A percentile compares a stretch with the other conserved stretches of the same genome.
Conservation (phyloP, 2,329 filamentous ascomycete genomes). For the Hypoxylon sp. region DNA sequence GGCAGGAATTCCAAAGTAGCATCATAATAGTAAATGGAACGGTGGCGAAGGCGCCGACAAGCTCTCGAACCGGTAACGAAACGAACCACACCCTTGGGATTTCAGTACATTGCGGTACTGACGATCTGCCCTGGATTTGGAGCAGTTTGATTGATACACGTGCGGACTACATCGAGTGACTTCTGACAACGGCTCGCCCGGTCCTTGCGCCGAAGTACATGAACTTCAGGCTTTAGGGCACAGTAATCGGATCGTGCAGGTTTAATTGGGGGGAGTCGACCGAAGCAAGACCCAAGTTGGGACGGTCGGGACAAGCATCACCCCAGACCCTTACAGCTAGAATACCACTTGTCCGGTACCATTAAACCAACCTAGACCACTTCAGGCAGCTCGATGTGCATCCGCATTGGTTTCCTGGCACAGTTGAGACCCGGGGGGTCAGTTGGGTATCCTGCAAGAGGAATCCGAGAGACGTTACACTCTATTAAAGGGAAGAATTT, state of each 20-base stretch:
- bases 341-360: constrained; percentile 36
- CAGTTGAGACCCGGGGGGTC: constrained; percentile 5
- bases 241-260: constrained; percentile 11
- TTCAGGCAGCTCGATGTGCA: constrained; percentile 31
- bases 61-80: constrained; percentile 33
- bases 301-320: constrained; percentile 20
- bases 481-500: constrained; percentile 3
- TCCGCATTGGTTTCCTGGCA: constrained; percentile 20
- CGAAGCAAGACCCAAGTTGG: constrained; percentile 28
- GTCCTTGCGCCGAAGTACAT: constrained; percentile 20
- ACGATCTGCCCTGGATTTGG: constrained; percentile 21
- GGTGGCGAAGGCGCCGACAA: constrained; percentile 34
- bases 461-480: constrained; percentile 10
- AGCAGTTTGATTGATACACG: constrained; percentile 27
- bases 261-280: constrained; percentile 29
- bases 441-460: constrained; percentile 18
- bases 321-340: constrained; percentile 14
- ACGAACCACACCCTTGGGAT: constrained; percentile 41
- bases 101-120: constrained; percentile 4
- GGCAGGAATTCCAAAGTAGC: constrained; percentile 18
- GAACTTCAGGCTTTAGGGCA: constrained; percentile 12
- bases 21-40: constrained; percentile 26
- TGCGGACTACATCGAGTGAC: constrained; percentile 28
- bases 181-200: constrained; percentile 15
- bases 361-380: constrained; percentile 18